Evolutionary conservation across 345 rosid species (phyloP).

Genomic region (Euphorbia peplus): DNA sequence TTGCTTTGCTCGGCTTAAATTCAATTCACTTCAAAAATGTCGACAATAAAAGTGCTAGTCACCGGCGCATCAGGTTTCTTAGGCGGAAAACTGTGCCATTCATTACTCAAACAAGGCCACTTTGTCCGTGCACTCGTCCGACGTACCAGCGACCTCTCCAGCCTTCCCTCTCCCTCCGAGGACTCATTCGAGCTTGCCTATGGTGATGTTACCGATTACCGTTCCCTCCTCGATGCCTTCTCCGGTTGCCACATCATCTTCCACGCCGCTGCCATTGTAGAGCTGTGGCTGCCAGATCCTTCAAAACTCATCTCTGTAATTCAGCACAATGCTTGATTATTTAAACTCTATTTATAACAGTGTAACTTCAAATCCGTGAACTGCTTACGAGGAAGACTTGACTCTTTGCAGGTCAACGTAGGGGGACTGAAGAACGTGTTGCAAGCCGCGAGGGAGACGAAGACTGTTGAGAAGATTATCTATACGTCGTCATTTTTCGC

Average conservation of each 20-base stretch:
- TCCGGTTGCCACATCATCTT: conserved; percentile 66
- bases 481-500: conserved; percentile 94
- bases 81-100: conserved; percentile 75
- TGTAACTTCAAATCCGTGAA: background rate
- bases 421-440: conserved; percentile 75
- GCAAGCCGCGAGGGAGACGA: conserved; percentile 57
- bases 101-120: conserved; percentile 56
- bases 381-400: background rate
- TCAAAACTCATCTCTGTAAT: conserved; percentile 71
- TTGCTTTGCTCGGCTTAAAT: too few species aligned
- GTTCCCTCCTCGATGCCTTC: conserved; percentile 56
- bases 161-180: conserved; percentile 38
- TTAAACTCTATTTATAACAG: background rate
- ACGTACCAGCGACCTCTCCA: conserved; percentile 70
- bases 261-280: conserved; percentile 89
- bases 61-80: conserved; percentile 86
- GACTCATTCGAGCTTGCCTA: conserved; percentile 49
- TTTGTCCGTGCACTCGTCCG: conserved; percentile 79
- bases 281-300: conserved; percentile 90
- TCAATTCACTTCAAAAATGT: too few species aligned
- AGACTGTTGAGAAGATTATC: conserved; percentile 52
- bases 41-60: conserved; percentile 48
- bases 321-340: background rate
- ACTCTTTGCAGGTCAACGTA: conserved; percentile 58
- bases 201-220: conserved; percentile 80